Conservation (phyloP, 345 rosid genomes). For the Corymbia maculata region DNA sequence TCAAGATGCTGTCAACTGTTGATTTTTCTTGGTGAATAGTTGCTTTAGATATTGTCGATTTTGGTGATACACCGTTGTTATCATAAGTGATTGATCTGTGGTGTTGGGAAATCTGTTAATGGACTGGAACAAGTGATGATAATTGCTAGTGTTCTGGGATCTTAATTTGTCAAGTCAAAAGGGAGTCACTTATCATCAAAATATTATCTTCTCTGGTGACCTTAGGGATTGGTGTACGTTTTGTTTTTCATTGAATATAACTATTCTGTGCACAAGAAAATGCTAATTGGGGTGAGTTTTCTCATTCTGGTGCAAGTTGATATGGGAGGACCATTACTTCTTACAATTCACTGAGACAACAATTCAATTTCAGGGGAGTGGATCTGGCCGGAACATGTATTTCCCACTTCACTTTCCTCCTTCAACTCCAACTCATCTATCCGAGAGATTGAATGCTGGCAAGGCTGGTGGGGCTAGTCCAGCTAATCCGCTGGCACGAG, state of each 20-base stretch:
- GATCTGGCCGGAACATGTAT: conserved; percentile 23
- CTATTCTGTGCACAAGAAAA: background rate
- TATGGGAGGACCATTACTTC: background rate
- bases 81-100: background rate
- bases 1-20: background rate
- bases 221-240: background rate
- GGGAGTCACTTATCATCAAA: background rate
- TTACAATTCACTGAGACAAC: background rate
- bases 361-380: conserved; percentile 27
- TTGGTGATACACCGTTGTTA: background rate
- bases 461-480: conserved; percentile 19
- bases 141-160: background rate
- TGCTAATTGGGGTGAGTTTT: background rate
- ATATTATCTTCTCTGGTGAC: background rate
- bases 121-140: background rate
- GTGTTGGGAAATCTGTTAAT: background rate
- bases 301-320: background rate
- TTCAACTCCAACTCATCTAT: conserved; percentile 12
- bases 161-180: background rate
- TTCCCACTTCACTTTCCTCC: conserved; percentile 21
- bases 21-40: background rate
- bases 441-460: conserved; percentile 21
- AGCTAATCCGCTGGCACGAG: conserved; percentile 13
- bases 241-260: background rate
- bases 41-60: background rate